A percentile compares a stretch with the other conserved stretches of the same genome.
Conservation (phyloP, 257 asterid genomes). For the Gentiana dahurica region DNA sequence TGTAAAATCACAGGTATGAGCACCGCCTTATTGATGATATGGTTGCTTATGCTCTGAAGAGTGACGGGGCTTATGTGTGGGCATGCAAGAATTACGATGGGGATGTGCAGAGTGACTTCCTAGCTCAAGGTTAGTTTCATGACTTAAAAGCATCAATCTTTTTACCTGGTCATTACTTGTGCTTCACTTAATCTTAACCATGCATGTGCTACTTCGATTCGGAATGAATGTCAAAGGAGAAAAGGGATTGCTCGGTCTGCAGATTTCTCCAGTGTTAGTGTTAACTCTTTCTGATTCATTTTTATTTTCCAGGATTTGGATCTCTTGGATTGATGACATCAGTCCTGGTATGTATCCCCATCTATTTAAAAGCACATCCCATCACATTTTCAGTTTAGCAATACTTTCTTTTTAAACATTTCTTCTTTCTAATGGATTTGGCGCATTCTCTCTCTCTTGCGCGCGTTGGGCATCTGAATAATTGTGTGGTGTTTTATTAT, state of each 20-base stretch:
- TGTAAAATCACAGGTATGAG: slow-evolving; percentile 56
- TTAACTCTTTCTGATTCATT: slow-evolving; percentile 4
- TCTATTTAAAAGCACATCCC: not conserved
- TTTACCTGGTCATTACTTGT: not conserved
- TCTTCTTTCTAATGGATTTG: not conserved
- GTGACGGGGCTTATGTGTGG: slow-evolving; percentile 99
- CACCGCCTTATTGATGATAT: slow-evolving; percentile 99
- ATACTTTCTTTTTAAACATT: not conserved
- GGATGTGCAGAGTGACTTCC: slow-evolving; percentile 98
- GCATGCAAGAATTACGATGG: slow-evolving; percentile 99
- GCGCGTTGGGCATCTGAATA: not conserved
- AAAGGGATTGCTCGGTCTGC: not conserved
- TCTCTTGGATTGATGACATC: slow-evolving; percentile 99
- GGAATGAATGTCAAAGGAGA: not conserved
- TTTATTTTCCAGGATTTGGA: slow-evolving; percentile 67
- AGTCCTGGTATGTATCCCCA: slow-evolving; percentile 54
- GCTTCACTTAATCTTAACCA: not conserved
- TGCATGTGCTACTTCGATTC: not conserved
- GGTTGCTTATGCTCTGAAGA: slow-evolving; percentile 99
- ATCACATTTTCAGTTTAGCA: not conserved
- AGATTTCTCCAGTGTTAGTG: not conserved
- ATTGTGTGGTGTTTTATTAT: slow-evolving; percentile 4
- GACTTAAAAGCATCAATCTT: not conserved
- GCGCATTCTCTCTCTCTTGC: not conserved
- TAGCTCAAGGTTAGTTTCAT: slow-evolving; percentile 71